Conservation (phyloP, 2,329 filamentous ascomycete species). For the Phaeosphaeria sp. region DNA sequence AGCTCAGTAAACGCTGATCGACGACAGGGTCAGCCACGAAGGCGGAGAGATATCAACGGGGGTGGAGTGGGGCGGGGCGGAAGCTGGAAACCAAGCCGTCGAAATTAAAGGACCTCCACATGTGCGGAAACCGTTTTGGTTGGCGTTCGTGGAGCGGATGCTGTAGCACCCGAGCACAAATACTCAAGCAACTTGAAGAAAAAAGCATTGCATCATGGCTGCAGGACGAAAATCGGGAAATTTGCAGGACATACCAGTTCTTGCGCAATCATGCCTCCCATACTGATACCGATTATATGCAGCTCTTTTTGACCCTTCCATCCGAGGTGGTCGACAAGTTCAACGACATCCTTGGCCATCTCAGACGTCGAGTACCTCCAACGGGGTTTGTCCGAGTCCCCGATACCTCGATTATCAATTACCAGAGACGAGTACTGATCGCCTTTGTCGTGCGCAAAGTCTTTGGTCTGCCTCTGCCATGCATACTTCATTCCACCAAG, state of each 20-base stretch:
- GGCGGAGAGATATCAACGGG: conserved; percentile 3
- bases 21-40: background rate
- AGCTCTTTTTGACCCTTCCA: conserved; percentile 67
- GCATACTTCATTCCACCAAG: conserved; percentile 71
- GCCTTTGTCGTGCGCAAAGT: conserved; percentile 76
- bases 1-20: background rate
- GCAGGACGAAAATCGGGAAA: conserved; percentile 2
- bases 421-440: conserved; percentile 75
- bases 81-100: background rate
- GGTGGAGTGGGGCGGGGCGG: conserved; percentile 32
- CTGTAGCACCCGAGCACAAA: conserved; percentile 26
- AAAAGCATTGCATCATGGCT: conserved; percentile 20
- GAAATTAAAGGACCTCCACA: conserved; percentile 35
- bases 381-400: conserved; percentile 77
- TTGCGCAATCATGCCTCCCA: conserved; percentile 93
- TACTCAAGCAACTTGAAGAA: background rate
- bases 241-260: conserved; percentile 64
- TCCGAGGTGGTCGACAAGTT: conserved; percentile 71
- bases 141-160: conserved; percentile 27
- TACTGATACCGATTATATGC: conserved; percentile 78
- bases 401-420: conserved; percentile 86
- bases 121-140: conserved; percentile 18
- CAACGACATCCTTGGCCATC: conserved; percentile 81
- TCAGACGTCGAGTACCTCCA: conserved; percentile 80
- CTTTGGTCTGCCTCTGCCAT: conserved; percentile 83